These are phyloP conservation scores for Epichloe typhina DNA, from an alignment of 2,329 filamentous ascomycete genomes.

Conservation along the genomic window DNA sequence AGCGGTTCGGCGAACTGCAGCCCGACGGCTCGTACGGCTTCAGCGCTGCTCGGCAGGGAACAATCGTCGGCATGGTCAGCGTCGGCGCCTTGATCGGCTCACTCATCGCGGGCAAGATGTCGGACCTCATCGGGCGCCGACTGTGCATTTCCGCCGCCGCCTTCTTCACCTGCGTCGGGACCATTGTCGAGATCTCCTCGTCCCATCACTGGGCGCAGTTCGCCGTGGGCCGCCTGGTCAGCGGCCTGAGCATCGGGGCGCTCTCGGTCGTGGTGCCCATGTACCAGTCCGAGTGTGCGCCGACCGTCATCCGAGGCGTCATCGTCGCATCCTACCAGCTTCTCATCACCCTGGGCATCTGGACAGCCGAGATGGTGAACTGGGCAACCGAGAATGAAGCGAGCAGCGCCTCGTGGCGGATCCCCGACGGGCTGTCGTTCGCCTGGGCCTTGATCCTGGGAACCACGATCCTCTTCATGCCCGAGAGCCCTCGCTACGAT, in stretches of 20 bases:
- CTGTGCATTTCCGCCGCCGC: conserved; percentile 49
- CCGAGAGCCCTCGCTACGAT: conserved; percentile 40
- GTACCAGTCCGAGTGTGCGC: conserved; percentile 56
- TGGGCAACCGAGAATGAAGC: conserved; percentile 39
- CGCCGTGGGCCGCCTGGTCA: conserved; percentile 51
- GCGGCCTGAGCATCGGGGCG: conserved; percentile 51
- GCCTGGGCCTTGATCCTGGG: conserved; percentile 41
- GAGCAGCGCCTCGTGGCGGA: conserved; percentile 44
- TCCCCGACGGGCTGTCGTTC: conserved; percentile 45
- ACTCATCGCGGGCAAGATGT: conserved; percentile 43
- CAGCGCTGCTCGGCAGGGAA: conserved; percentile 45
- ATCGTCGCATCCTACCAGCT: conserved; percentile 55
- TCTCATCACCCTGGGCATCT: conserved; percentile 57
- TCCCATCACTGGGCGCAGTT: conserved; percentile 46
- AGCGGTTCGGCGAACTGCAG: conserved; percentile 36
- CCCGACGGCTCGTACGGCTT: conserved; percentile 31
- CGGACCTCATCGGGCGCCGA: conserved; percentile 48
- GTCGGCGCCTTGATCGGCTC: conserved; percentile 47
- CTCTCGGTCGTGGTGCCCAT: conserved; percentile 53
- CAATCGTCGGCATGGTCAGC: conserved; percentile 47
- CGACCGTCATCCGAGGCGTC: conserved; percentile 49
- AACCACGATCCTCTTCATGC: conserved; percentile 36
- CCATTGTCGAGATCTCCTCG: conserved; percentile 49
- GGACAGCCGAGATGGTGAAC: conserved; percentile 44
- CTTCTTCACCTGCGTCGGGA: conserved; percentile 50